Base-by-base conservation (phyloP, 352 stramenopile species). In the Phytophthora kernoviae region DNA sequence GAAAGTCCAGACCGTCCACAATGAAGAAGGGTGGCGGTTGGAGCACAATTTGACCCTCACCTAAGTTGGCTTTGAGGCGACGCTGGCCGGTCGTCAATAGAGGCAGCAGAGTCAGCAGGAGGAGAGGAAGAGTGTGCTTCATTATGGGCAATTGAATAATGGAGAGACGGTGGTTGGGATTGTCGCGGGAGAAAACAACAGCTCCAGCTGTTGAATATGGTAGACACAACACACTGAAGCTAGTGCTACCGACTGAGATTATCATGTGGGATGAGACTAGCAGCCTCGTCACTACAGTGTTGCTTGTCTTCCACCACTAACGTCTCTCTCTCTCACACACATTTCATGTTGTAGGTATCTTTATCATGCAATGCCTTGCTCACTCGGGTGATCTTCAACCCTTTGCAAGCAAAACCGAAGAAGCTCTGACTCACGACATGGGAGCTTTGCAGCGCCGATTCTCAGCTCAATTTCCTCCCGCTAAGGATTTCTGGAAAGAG, bases 401-500 rank as follows among this genome's bases (percentile, higher is more conserved):
- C 51, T 37, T 20, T 11, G 6, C 17, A 12, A 56, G 44, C 45
- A 24, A 68, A n/a, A 48, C 41, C n/a, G 56, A 66, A 57, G 44
- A 70, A 67, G 58, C 63, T 59, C 18, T 30, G 47, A 68, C 64
- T 65, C 64, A 50, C 65, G 58, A 39, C 58, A 37, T 49, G 46
- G 34, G 43, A 40, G 39, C 55, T 45, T 0, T 42, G 18, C 17
- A 39, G 64, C 68, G 49, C 70, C 67, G 62, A 83, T 77, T 71
- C 64, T 90, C 79, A 63, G 81, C 76, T 88, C 81, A 17, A 84
- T 85, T 86, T 87, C 67, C 76, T 83, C 83, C 77, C 66, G 32
- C 41, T 58, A 61, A 50, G 68, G 77, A 88, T 90, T 90, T 90
- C 45, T 69, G 73, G 75, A 90, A 87, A 85, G 77, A 88, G 67